These are phyloP conservation scores for Miamiensis avidus DNA, from an alignment of 169 alveolate genomes.

Conservation along the genomic window DNA sequence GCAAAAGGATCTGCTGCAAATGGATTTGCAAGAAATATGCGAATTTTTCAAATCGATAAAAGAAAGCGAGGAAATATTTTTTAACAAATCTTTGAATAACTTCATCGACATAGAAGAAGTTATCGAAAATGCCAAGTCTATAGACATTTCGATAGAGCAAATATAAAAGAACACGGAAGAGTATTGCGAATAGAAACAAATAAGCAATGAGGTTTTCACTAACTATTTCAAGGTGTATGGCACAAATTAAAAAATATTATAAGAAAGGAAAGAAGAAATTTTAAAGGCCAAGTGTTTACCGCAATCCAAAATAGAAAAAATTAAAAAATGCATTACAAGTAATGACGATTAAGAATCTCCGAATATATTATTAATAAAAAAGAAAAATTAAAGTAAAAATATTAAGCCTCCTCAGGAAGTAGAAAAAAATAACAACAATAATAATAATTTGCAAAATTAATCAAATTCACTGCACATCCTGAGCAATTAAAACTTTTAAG, in stretches of 20 bases:
- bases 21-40: neutral
- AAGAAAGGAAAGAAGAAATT: too few relatives aligned
- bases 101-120: neutral
- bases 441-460: too few relatives aligned
- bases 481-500: too few relatives aligned
- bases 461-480: neutral
- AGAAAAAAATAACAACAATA: neutral
- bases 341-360: neutral
- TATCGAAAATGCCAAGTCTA: neutral
- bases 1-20: neutral
- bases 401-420: neutral
- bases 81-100: neutral
- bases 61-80: neutral
- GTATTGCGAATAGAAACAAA: too few relatives aligned
- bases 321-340: too few relatives aligned
- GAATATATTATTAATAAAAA: too few relatives aligned
- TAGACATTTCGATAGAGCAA: too few relatives aligned
- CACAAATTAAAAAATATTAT: too few relatives aligned
- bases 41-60: neutral
- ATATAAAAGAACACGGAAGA: neutral
- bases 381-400: too few relatives aligned
- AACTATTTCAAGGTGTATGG: too few relatives aligned
- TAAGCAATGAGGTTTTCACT: too few relatives aligned
- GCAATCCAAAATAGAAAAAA: too few relatives aligned
- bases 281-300: neutral